Conservation (phyloP, 371 early-diverging fungal species). For the Actinomucor elegans region DNA sequence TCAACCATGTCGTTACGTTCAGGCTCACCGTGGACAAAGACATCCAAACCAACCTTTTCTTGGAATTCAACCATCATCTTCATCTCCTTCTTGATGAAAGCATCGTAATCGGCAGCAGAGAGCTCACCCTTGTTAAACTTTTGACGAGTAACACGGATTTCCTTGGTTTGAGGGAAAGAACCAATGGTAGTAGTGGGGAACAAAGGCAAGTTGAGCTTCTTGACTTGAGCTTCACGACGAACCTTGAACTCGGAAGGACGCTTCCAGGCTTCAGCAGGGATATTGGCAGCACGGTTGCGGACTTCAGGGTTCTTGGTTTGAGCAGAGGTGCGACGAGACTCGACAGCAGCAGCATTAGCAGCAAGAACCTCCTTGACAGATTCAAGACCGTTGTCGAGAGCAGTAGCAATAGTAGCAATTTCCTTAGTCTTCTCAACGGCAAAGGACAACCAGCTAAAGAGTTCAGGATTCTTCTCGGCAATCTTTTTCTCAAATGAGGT, state of each 20-base stretch:
- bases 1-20: conserved; percentile 98
- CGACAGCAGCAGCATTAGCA: conserved; percentile 73
- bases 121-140: conserved; percentile 85
- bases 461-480: conserved; percentile 68
- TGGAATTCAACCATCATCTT: conserved; percentile 84
- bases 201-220: conserved; percentile 79
- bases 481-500: conserved; percentile 80
- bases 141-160: conserved; percentile 90
- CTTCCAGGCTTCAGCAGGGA: conserved; percentile 72
- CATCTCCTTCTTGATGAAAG: conserved; percentile 87
- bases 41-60: conserved; percentile 86
- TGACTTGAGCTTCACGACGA: conserved; percentile 78
- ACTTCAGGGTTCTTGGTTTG: conserved; percentile 85
- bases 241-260: conserved; percentile 74
- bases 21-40: conserved; percentile 95
- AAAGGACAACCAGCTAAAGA: conserved; percentile 92
- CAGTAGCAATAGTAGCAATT: conserved; percentile 72
- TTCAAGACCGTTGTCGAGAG: conserved; percentile 63
- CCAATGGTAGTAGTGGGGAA: conserved; percentile 98
- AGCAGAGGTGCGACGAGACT: conserved; percentile 75
- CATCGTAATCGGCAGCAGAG: conserved; percentile 71
- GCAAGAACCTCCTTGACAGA: conserved; percentile 69
- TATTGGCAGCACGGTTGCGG: conserved; percentile 69
- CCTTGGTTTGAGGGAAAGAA: conserved; percentile 97
- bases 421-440: conserved; percentile 91